phyloP scores from a whole-genome alignment of 1,139 yeast species.

The Hansenula sp. region DNA sequence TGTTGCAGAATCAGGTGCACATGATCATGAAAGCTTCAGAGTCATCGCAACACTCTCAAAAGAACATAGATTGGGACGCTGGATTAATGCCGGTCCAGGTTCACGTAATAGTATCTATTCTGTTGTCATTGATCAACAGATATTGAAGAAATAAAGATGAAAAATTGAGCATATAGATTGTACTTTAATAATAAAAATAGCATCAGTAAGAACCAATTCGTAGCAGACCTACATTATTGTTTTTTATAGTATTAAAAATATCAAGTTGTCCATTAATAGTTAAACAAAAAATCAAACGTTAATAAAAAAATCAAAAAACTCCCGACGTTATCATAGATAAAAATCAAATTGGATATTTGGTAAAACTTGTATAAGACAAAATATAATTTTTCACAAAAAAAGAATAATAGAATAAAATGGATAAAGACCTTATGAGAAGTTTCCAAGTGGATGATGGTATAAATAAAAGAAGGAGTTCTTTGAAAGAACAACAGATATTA shows the following conservation, averaged over 20 bases:
- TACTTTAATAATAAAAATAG: no score
- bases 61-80: conserved; percentile 86
- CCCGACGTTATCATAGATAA: background rate
- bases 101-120: conserved; percentile 49
- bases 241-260: background rate
- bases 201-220: background rate
- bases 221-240: no score
- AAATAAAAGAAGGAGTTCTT: no score
- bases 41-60: conserved; percentile 69
- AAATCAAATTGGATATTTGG: no score
- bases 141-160: conserved; percentile 8
- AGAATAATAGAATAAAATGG: background rate
- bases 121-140: conserved; percentile 34
- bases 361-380: no score
- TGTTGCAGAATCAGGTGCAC: conserved; percentile 51
- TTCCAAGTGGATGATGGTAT: no score
- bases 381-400: background rate
- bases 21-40: conserved; percentile 44
- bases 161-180: no score
- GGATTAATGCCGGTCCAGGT: conserved; percentile 46
- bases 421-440: background rate
- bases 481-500: no score
- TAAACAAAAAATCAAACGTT: background rate
- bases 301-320: conserved; percentile 1
- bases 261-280: conserved; percentile 1